Conservation (phyloP, 192 early-diverging fungal genomes). For the Entomortierella lignicola region DNA sequence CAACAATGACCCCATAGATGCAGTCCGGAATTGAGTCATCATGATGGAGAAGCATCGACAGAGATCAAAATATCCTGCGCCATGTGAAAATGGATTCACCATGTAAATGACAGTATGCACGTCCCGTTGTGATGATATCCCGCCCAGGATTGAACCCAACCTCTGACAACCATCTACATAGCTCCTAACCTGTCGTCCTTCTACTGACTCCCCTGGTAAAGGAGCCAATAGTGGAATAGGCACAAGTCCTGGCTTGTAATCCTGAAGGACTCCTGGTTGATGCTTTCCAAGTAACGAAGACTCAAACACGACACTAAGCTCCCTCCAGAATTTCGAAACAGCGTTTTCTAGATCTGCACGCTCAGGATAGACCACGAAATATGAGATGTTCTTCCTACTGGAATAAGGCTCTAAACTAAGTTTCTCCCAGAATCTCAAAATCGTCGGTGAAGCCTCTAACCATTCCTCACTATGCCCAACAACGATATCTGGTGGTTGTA, state of each 20-base stretch:
- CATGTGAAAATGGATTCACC: conserved; percentile 62
- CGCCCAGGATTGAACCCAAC: conserved; percentile 57
- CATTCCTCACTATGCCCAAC: conserved; percentile 64
- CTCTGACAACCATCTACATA: conserved; percentile 60
- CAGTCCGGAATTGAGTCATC: conserved; percentile 53
- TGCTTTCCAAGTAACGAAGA: conserved; percentile 60
- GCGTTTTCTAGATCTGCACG: conserved; percentile 49
- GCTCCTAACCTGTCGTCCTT: conserved; percentile 57
- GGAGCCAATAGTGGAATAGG: conserved; percentile 57
- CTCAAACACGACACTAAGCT: conserved; percentile 60
- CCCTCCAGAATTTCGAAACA: conserved; percentile 56
- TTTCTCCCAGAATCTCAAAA: conserved; percentile 68
- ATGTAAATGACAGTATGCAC: conserved; percentile 64
- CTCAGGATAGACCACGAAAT: conserved; percentile 65
- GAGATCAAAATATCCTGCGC: conserved; percentile 58
- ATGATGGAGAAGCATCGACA: conserved; percentile 62
- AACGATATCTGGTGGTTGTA: conserved; percentile 62
- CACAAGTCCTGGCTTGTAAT: conserved; percentile 57
- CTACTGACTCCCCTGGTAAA: conserved; percentile 42
- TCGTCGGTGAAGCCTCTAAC: conserved; percentile 61
- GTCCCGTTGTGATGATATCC: conserved; percentile 32
- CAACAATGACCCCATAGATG: conserved; percentile 27
- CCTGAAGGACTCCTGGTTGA: conserved; percentile 52
- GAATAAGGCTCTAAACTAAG: conserved; percentile 66
- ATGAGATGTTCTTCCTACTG: conserved; percentile 60